A percentile compares a stretch with the other conserved stretches of the same genome.
phyloP scores from a whole-genome alignment of 1,284 basidiomycete species.

The Apiotrichum porosum region DNA sequence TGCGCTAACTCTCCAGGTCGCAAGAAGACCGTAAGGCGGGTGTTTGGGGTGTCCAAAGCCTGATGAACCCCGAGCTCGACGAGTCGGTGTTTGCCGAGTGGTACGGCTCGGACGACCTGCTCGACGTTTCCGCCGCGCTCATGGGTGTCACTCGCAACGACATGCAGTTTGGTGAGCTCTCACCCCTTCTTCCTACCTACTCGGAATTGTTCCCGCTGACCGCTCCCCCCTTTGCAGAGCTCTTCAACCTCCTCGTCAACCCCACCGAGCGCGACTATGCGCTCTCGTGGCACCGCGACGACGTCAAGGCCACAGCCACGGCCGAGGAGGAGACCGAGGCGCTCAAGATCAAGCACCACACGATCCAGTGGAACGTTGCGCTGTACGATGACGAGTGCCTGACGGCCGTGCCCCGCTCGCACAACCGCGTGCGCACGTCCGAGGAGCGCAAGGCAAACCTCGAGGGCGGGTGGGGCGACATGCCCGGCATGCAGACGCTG shows the following conservation, averaged over 20 bases:
- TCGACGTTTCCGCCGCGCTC: slow-evolving; percentile 54
- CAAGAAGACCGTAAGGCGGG: slow-evolving; percentile 30
- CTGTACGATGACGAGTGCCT: slow-evolving; percentile 70
- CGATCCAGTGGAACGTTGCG: slow-evolving; percentile 80
- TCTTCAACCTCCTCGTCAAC: slow-evolving; percentile 75
- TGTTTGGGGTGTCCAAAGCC: slow-evolving; percentile 73
- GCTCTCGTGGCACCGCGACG: slow-evolving; percentile 77
- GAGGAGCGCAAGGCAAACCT: slow-evolving; percentile 59
- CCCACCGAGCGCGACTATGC: slow-evolving; percentile 65
- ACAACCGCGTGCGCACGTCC: slow-evolving; percentile 58
- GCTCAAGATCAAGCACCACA: slow-evolving; percentile 61
- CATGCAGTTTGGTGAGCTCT: slow-evolving; percentile 62
- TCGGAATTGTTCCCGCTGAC: no score
- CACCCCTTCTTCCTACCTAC: slow-evolving; percentile 15
- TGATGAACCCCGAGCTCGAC: slow-evolving; percentile 68
- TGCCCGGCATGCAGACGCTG: slow-evolving; percentile 65
- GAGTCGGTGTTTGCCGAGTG: slow-evolving; percentile 61
- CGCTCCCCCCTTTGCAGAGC: slow-evolving; percentile 58
- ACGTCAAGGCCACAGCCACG: slow-evolving; percentile 61
- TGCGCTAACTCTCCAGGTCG: no score
- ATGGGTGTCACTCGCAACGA: slow-evolving; percentile 58
- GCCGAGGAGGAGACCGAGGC: slow-evolving; percentile 61
- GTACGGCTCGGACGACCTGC: slow-evolving; percentile 61
- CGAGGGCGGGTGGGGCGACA: slow-evolving; percentile 58
- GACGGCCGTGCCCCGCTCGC: slow-evolving; percentile 67